Base-by-base conservation (phyloP, 2,329 filamentous ascomycete species). In the Mycosphaerella sp. region DNA sequence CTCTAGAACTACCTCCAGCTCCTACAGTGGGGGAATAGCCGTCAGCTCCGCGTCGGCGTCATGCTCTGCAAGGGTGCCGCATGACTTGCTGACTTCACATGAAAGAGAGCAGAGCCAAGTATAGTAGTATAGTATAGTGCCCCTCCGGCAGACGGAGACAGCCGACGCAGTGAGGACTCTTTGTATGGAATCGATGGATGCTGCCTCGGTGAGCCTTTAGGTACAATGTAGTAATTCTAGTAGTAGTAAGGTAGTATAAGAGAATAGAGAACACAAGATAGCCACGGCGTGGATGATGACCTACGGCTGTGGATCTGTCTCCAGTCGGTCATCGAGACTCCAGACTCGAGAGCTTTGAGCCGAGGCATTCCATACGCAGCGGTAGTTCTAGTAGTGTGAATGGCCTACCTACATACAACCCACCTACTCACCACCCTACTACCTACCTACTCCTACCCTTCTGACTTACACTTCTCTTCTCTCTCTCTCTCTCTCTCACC, bases 11-110 rank as follows among this genome's bases (percentile, higher is more conserved):
- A n/a, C n/a, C n/a, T n/a, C n/a, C n/a, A n/a, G n/a, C n/a, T n/a
- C n/a, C n/a, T n/a, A n/a, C n/a, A n/a, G n/a, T n/a, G 45, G 42
- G 27, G 12, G 39, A 27, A 42, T 42, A 49, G 37, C 45, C 45
- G 45, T 14, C 13, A 25, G 37, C 45, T 17, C 18, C 30, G 16
- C 16, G 44, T 18, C 3, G 12, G 8, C 36, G 9, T 16, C 32
- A 13, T 35, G 17, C 30, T 25, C 12, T 25, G n/a, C 30, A 14
- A 44, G 14, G 16, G 5, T 28, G 34, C 37, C 44, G 18, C 36
- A 48, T 48, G 44, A 48, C 44, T 34, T 46, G 35, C 12, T 21
- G 34, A 21, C n/a, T 36, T 46, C 44, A 46, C 37, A 46, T 39
- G 44, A 39, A 25, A 46, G 44, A 36, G 3, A 25, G 21, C 6